A percentile compares a stretch with the other conserved stretches of the same genome.
Conservation (phyloP, 2,329 filamentous ascomycete species). For the Arthrobotrys pseudoclavata region DNA sequence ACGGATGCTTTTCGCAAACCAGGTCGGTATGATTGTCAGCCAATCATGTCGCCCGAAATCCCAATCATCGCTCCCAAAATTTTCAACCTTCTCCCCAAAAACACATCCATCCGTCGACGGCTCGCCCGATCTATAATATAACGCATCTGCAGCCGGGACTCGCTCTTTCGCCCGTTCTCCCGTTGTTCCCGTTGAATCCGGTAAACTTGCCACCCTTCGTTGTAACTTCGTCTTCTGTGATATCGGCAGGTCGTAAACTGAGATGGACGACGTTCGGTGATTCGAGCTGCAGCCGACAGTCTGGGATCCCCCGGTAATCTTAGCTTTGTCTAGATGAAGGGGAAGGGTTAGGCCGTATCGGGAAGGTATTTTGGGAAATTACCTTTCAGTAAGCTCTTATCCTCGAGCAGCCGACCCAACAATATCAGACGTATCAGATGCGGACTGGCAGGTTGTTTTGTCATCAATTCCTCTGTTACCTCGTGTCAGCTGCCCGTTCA, state of each 20-base stretch:
- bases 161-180: conserved; percentile 45
- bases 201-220: conserved; percentile 62
- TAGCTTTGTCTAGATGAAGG: not conserved
- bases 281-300: conserved; percentile 63
- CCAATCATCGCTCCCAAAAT: not conserved
- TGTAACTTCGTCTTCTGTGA: conserved; percentile 63
- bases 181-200: conserved; percentile 46
- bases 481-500: not conserved
- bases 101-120: not conserved
- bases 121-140: conserved; percentile 60
- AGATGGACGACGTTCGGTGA: conserved; percentile 63
- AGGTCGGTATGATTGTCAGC: not conserved
- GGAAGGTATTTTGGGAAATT: conserved; percentile 25
- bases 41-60: conserved; percentile 5
- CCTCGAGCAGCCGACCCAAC: conserved; percentile 48
- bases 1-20: too few species aligned
- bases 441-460: conserved; percentile 46
- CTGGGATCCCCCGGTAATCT: conserved; percentile 47
- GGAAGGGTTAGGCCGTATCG: not conserved
- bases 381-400: conserved; percentile 56
- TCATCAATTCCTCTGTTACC: conserved; percentile 47
- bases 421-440: conserved; percentile 56
- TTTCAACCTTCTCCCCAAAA: not conserved
- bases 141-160: conserved; percentile 63
- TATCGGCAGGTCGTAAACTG: conserved; percentile 63